Conservation (phyloP, 129 eudicot species). For the Mikania micrantha region DNA sequence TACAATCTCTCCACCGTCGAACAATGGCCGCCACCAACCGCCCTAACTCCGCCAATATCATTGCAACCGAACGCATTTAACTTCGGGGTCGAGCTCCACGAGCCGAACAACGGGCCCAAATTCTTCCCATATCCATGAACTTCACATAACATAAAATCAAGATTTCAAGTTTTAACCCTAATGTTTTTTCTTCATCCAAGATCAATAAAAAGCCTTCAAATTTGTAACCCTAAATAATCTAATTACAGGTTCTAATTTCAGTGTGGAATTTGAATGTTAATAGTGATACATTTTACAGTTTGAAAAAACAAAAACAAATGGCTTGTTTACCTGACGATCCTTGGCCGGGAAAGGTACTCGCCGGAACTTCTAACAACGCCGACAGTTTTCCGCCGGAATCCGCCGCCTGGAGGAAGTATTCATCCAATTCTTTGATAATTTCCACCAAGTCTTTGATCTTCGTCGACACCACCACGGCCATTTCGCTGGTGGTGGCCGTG, state of each 20-base stretch:
- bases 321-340: conserved; percentile 32
- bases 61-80: conserved; percentile 50
- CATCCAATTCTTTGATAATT: conserved; percentile 78
- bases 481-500: conserved; percentile 33
- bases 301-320: conserved; percentile 5
- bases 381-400: conserved; percentile 69
- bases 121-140: conserved; percentile 51
- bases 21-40: conserved; percentile 45
- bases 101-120: conserved; percentile 57
- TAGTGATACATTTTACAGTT: conserved; percentile 23
- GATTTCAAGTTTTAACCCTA: not conserved
- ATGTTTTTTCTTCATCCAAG: not conserved
- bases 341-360: conserved; percentile 45
- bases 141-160: conserved; percentile 11
- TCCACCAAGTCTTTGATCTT: conserved; percentile 68
- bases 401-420: conserved; percentile 76
- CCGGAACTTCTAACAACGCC: conserved; percentile 62
- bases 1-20: conserved; percentile 85
- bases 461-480: conserved; percentile 65
- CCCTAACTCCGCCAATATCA: conserved; percentile 30
- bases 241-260: conserved; percentile 10
- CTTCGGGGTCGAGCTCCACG: conserved; percentile 53
- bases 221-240: not conserved
- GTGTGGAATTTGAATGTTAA: conserved; percentile 10
- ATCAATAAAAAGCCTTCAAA: not conserved